Evolutionary conservation across 768 basidiomycete species (phyloP), one percentile per base, ranked within the genome.

Genomic region (Leccinum disarticulatum): DNA sequence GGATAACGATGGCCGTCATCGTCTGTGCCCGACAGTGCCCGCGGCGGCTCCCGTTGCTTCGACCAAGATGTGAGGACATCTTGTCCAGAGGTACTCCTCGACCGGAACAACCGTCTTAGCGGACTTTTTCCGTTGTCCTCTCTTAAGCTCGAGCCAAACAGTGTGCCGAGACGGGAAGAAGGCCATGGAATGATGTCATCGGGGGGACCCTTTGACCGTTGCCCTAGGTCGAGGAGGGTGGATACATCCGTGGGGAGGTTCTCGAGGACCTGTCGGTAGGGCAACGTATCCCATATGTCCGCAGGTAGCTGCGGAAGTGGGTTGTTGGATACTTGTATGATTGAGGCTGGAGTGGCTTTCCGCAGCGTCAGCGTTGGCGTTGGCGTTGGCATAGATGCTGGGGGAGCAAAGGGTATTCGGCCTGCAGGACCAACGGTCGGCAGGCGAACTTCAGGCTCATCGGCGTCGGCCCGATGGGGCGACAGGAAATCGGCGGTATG

Each of bases 251-350:
- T 76, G 1, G 82, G 84, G 17, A 87, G 80, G 56, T 79, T 78
- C 14, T 62, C 56, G 6, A 87, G 74, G 1, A 89, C 70, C 1
- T 75, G 71, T 54, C 81, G 80, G 68, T 88, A 88, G 0, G 86
- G 86, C 0, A 85, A 77, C 28, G 73, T 72, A 13, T 81, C 78
- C 70, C 86, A 87, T 8, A 90, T 56, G 66, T 90, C 83, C 35
- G 73, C 73, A 0, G 90, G 90, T 0, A 83, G 87, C 3, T 69
- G 59, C 0, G 90, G 90, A 8, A 91, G 82, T 5, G 87, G 88
- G 67, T 91, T 88, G 17, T 57, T 56, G 8, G 55, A 46, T 43
- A 25, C 31, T 10, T 52, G 54, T 10, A 52, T 28, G 8, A 17
- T 41, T 15, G 54, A 38, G 5, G 3, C 53, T 2, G 58, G 41